Conservation (phyloP, 148 eudicot species). For the Selenicereus undatus region DNA sequence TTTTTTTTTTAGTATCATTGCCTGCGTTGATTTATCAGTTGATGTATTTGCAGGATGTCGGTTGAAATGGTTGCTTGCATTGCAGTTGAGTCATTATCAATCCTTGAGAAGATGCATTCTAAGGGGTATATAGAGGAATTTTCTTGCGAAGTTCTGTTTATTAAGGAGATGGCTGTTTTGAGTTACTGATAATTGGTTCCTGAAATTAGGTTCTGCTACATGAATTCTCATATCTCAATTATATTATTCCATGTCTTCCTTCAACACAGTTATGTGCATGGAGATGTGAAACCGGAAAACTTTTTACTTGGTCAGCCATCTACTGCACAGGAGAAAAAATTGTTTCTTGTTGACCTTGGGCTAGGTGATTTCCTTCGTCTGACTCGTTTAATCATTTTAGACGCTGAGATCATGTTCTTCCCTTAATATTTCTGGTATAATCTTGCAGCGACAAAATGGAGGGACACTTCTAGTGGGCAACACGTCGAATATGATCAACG, state of each 20-base stretch:
- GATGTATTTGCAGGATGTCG: conserved; percentile 64
- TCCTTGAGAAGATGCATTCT: conserved; percentile 79
- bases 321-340: conserved; percentile 75
- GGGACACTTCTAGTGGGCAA: conserved; percentile 54
- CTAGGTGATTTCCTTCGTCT: conserved; percentile 44
- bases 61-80: conserved; percentile 87
- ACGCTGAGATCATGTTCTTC: not conserved
- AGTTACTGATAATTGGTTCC: not conserved
- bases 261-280: conserved; percentile 72
- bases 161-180: not conserved
- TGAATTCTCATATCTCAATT: not conserved
- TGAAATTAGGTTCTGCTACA: not conserved
- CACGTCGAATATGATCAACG: conserved; percentile 93
- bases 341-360: conserved; percentile 88
- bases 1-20: not conserved
- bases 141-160: not conserved
- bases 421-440: conserved; percentile 15
- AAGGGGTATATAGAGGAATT: conserved; percentile 50
- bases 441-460: conserved; percentile 82
- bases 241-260: conserved; percentile 8
- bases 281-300: conserved; percentile 92
- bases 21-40: conserved; percentile 1
- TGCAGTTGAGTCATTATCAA: conserved; percentile 80
- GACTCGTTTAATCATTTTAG: not conserved
- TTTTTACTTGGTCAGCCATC: conserved; percentile 85